Evolutionary conservation across 352 stramenopile genomes (phyloP), one percentile per base, ranked within the genome.

Genomic region (Pythium myriotylum): DNA sequence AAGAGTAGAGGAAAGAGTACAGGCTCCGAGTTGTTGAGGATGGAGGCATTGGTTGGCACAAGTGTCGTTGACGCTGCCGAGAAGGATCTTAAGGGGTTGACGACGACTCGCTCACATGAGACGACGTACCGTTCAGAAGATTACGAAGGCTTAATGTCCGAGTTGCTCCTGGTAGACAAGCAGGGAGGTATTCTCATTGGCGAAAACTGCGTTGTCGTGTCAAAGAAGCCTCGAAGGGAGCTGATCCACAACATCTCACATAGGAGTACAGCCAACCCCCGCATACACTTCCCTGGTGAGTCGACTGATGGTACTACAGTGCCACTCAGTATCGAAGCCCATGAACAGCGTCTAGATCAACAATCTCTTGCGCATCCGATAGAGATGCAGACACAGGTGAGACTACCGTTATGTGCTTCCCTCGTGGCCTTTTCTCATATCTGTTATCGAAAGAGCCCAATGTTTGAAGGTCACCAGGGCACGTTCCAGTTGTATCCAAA

Each of bases 181-280:
- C 57, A 47, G 2, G 77, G 79, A 14, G 77, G 84, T 26, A 65
- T 88, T 8, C 19, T 88, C 4, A 65, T 88, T 2, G 71, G 77
- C 1, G 60, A 86, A 52, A 88, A 88, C 48, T 88, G 76, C 41
- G 74, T 71, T 23, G 48, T 88, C 41, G 63, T 86, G 2, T 58
- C 65, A 13, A 68, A 74, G 40, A 86, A 79, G 19, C 32, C 60
- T 5, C 73, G 79, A 2, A 43, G 52, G n/a, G 79, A 85, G 39
- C 52, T 88, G 2, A 53, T 74, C 1, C 59, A 71, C 0, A 75
- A 86, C 27, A 47, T 86, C 5, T 61, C 74, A 5, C 69, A 65
- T 13, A 56, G 73, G 41, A 73, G 56, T 26, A 69, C 46, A 4
- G 49, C 84, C 23, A 64, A 81, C 17, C 79, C 79, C 4, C 71